Conservation (phyloP, 495 filamentous ascomycete species). For the Penicillium taxi region DNA sequence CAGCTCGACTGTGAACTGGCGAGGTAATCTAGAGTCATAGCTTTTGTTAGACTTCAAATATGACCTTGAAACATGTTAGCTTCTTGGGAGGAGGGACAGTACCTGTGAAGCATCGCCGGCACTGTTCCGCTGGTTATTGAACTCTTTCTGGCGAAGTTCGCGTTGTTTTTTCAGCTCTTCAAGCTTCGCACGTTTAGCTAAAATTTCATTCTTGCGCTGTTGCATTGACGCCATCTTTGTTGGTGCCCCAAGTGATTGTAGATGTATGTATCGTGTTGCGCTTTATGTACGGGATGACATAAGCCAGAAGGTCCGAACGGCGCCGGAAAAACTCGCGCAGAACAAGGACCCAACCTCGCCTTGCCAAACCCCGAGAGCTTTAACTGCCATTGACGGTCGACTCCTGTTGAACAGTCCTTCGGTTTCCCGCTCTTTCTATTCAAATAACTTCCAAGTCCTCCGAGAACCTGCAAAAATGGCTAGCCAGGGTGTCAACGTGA, state of each 20-base stretch:
- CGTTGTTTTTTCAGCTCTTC: conserved; percentile 91
- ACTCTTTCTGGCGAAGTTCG: conserved; percentile 69
- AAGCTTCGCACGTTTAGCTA: conserved; percentile 88
- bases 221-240: conserved; percentile 51
- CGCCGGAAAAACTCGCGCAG: conserved; percentile 47
- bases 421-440: conserved; percentile 22
- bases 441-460: conserved; percentile 15
- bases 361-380: conserved; percentile 26
- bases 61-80: conserved; percentile 1
- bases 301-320: conserved; percentile 34
- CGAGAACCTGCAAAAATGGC: conserved; percentile 35
- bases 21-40: conserved; percentile 58
- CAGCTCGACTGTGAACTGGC: conserved; percentile 59
- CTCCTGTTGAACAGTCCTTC: conserved; percentile 29
- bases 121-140: conserved; percentile 54
- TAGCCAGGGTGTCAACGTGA: conserved; percentile 46
- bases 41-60: conserved; percentile 7
- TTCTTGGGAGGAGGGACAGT: conserved; percentile 16
- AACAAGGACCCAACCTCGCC: conserved; percentile 38
- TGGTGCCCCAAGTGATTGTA: conserved; percentile 9
- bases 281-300: conserved; percentile 40
- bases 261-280: conserved; percentile 9
- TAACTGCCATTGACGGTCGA: conserved; percentile 38
- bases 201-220: conserved; percentile 86
- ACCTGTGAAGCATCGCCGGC: conserved; percentile 52